Evolutionary conservation across 1,284 basidiomycete genomes (phyloP).

Genomic region (Trametes versicolor): DNA sequence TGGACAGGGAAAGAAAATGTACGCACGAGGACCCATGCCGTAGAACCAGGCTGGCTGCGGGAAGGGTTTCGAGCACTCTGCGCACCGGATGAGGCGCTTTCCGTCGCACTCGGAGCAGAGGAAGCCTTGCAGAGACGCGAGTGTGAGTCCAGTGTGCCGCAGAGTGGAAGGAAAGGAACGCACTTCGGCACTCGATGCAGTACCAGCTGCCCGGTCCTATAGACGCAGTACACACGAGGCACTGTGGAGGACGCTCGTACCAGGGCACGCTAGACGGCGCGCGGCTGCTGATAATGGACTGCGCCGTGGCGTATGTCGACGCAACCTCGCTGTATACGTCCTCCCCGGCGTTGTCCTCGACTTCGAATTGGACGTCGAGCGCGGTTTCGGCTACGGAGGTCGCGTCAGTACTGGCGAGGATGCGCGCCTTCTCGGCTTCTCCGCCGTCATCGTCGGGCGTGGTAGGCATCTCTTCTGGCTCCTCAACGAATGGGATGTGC

Average conservation of each 20-base stretch:
- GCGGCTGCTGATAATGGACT: constrained; percentile 1
- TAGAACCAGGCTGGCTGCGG: constrained; percentile 13
- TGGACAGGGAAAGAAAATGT: background rate
- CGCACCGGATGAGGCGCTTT: constrained; percentile 8
- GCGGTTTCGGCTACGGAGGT: background rate
- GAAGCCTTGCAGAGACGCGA: background rate
- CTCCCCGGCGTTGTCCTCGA: background rate
- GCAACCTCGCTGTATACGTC: background rate
- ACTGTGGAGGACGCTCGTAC: background rate
- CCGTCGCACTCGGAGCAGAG: constrained; percentile 8
- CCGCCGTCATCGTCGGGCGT: too few relatives aligned
- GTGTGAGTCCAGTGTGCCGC: background rate
- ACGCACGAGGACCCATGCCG: constrained; percentile 10
- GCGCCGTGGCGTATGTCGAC: background rate
- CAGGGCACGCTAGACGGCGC: background rate
- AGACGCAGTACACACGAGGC: background rate
- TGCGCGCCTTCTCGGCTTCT: background rate
- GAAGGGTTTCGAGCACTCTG: constrained; percentile 10
- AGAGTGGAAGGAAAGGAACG: background rate
- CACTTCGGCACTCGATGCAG: constrained; percentile 3
- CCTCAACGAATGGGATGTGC: too few relatives aligned
- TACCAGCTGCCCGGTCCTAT: constrained; percentile 2
- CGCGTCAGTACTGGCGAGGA: background rate
- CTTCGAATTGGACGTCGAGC: background rate
- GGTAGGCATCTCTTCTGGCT: too few relatives aligned